Conservation (phyloP, 768 basidiomycete genomes). For the Cystofilobasidium ferigula region DNA sequence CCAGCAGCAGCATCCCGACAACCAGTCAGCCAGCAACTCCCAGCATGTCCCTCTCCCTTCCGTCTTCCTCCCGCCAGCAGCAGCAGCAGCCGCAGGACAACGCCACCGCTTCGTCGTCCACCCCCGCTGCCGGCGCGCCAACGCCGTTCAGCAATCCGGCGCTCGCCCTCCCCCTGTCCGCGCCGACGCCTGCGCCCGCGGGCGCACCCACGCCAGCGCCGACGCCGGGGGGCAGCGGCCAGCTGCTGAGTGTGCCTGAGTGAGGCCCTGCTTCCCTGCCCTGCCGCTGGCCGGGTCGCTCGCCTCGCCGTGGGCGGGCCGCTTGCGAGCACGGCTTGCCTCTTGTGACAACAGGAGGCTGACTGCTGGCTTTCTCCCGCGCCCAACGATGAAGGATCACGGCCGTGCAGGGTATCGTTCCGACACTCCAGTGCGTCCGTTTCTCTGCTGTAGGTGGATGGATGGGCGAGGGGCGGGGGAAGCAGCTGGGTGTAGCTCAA, state of each 20-base stretch:
- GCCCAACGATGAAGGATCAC: constrained; percentile 56
- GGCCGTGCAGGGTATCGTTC: constrained; percentile 93
- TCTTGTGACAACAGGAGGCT: not conserved
- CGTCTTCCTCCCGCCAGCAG: not conserved
- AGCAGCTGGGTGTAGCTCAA: too few relatives aligned
- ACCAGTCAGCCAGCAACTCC: not conserved
- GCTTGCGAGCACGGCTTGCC: not conserved
- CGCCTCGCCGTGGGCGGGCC: too few relatives aligned
- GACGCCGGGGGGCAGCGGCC: constrained; percentile 6
- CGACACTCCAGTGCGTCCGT: constrained; percentile 68
- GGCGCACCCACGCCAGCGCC: constrained; percentile 16
- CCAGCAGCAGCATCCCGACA: not conserved
- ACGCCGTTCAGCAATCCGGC: constrained; percentile 6
- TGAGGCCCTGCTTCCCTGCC: constrained; percentile 6
- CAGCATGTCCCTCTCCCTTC: constrained; percentile 3
- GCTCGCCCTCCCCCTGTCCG: not conserved
- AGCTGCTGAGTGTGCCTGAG: constrained; percentile 20
- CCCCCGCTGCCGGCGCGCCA: not conserved
- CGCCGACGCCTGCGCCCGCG: not conserved
- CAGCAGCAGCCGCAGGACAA: not conserved
- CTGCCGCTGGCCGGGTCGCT: not conserved
- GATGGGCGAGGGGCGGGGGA: constrained; percentile 1
- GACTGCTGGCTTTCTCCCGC: not conserved
- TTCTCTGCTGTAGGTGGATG: not conserved
- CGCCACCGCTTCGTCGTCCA: not conserved